phyloP scores from a whole-genome alignment of 768 basidiomycete species.

The Vararia minispora region DNA sequence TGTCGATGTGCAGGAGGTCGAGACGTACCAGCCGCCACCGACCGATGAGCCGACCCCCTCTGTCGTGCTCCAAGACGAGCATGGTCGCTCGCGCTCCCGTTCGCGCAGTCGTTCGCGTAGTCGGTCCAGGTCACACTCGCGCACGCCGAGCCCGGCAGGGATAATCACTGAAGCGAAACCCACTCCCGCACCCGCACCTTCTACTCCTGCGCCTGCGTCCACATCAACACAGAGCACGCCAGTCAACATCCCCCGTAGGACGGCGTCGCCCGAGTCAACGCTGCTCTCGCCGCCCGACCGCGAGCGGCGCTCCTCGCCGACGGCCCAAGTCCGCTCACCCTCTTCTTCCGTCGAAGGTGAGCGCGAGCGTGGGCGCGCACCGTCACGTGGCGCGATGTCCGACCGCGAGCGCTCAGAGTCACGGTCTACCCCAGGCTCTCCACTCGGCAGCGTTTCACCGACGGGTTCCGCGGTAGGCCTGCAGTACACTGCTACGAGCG shows the following conservation, averaged over 20 bases:
- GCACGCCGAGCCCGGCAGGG: slow-evolving; percentile 14
- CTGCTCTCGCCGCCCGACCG: slow-evolving; percentile 14
- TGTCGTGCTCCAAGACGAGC: slow-evolving; percentile 8
- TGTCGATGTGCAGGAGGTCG: slow-evolving; percentile 13
- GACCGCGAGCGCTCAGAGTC: slow-evolving; percentile 36
- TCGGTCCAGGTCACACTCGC: slow-evolving; percentile 6
- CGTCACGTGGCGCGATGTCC: slow-evolving; percentile 42
- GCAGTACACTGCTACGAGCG: slow-evolving; percentile 7
- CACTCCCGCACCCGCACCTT: slow-evolving; percentile 4
- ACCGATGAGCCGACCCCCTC: slow-evolving; percentile 11
- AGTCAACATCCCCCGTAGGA: slow-evolving; percentile 10
- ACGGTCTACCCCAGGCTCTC: slow-evolving; percentile 25
- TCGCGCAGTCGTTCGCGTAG: neutral
- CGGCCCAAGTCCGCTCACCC: slow-evolving; percentile 13
- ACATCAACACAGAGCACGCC: slow-evolving; percentile 10
- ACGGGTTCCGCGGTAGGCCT: slow-evolving; percentile 20
- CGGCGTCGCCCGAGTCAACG: slow-evolving; percentile 14
- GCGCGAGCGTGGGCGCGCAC: slow-evolving; percentile 44
- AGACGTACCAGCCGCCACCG: no score
- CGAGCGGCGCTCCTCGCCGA: slow-evolving; percentile 15
- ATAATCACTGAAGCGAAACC: neutral
- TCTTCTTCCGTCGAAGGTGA: slow-evolving; percentile 17
- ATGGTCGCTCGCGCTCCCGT: slow-evolving; percentile 6
- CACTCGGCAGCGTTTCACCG: slow-evolving; percentile 25
- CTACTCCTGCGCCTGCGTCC: slow-evolving; percentile 1